phyloP scores from a whole-genome alignment of 2,329 filamentous ascomycete genomes.

The Pochonia chlamydosporia region DNA sequence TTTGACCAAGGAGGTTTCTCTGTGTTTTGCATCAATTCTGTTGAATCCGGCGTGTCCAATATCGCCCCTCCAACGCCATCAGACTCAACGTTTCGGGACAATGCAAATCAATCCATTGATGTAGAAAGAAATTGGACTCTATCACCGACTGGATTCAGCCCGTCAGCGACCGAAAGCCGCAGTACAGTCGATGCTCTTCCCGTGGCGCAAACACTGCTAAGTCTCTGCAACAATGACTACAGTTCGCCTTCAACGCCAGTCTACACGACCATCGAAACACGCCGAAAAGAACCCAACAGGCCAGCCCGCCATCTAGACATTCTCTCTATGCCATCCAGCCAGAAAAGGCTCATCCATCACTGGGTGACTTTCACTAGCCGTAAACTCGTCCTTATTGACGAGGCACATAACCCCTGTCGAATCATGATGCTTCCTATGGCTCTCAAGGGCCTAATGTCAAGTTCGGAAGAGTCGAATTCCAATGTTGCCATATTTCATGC shows the following conservation, averaged over 20 bases:
- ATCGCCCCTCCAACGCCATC: background rate
- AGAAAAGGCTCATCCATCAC: conserved; percentile 20
- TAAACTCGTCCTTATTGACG: conserved; percentile 18
- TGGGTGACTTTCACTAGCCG: conserved; percentile 20
- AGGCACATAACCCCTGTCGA: conserved; percentile 18
- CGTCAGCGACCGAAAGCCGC: background rate
- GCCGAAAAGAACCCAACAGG: background rate
- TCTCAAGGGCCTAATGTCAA: conserved; percentile 14
- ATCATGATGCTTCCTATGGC: conserved; percentile 21
- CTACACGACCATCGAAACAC: background rate
- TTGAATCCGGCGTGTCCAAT: background rate
- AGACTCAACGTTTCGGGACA: background rate
- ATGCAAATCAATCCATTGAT: background rate
- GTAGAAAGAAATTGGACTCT: background rate
- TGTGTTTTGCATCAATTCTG: background rate
- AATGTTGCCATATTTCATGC: conserved; percentile 19
- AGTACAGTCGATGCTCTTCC: background rate
- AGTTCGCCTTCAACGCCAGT: background rate
- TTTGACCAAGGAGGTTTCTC: conserved; percentile 2
- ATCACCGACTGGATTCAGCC: background rate
- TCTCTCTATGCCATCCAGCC: conserved; percentile 9
- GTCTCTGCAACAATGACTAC: background rate
- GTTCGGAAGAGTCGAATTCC: conserved; percentile 12
- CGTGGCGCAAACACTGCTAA: background rate
- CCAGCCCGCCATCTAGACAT: conserved; percentile 14